Evolutionary conservation across 208 protist genomes (phyloP), one percentile per base, ranked within the genome.

Genomic region (Wallacemonas sp.): DNA sequence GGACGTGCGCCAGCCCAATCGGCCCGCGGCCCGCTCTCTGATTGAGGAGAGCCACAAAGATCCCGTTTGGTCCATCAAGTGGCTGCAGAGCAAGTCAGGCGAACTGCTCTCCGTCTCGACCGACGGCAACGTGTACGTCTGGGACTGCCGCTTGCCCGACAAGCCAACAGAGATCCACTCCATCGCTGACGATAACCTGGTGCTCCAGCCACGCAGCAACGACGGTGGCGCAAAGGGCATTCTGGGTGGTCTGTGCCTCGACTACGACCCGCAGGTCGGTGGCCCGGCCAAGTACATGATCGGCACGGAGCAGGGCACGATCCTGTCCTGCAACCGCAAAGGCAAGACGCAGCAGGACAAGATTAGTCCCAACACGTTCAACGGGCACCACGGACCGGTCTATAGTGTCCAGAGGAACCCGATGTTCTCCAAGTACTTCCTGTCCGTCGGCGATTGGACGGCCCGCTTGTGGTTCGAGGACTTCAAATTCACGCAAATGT

Each of bases 1-100:
- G 94, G 98, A 99, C 70, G 93, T 85, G 8, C 87, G 98, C 27
- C 97, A 98, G 80, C 95, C 94, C 1, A 88, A 81, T 30, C 81
- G 81, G 26, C 81, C 90, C 11, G 87, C 87, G 5, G 87, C 85
- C 11, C 89, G 71, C 26, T 98, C 94, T 0, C 81, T 90, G 49
- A 96, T 99, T 34, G 97, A 99, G 83, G 82, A 97, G 61, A 97
- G 87, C 43, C 98, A 99, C 80, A 97, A 97, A 68, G 98, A 99
- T 80, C 97, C 98, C 1, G 95, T 99, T 34, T 99, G 98, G 89
- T 81, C 96, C 4, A 65, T 98, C 24, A 90, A 94, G 69, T 99
- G 97, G 96, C 71, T 99, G 61, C 91, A 98, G 79, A 97, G 89
- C 74, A 98, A 99, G 70, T 98, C 95, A 2, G 97, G 93, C 36